These are phyloP conservation scores for Populus pruinosa DNA, from an alignment of 345 rosid genomes.

Conservation along the genomic window DNA sequence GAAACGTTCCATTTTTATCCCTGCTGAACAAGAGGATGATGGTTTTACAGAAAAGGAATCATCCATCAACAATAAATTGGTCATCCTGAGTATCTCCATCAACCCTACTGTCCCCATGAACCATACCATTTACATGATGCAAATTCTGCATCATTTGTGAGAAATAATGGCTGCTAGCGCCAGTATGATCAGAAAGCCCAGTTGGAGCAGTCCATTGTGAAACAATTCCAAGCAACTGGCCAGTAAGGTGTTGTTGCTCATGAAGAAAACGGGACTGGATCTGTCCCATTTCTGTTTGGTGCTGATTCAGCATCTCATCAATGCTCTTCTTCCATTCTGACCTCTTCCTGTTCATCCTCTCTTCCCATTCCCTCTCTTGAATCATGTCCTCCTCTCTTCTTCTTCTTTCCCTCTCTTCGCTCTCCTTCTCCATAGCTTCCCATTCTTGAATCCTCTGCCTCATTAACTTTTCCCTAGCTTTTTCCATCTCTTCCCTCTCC, in stretches of 20 bases:
- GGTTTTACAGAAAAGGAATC: slow-evolving; percentile 13
- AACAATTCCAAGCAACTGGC: slow-evolving; percentile 61
- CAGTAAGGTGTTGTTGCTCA: slow-evolving; percentile 65
- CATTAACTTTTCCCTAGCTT: slow-evolving; percentile 39
- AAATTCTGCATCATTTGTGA: slow-evolving; percentile 78
- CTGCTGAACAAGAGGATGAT: slow-evolving; percentile 10
- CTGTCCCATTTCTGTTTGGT: slow-evolving; percentile 61
- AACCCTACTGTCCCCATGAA: slow-evolving; percentile 60
- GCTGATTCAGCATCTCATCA: slow-evolving; percentile 57
- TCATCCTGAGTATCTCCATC: slow-evolving; percentile 77
- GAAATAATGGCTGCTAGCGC: slow-evolving; percentile 58
- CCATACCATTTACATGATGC: slow-evolving; percentile 68
- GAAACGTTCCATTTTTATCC: neutral
- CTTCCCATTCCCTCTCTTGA: slow-evolving; percentile 66
- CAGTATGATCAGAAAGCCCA: slow-evolving; percentile 59
- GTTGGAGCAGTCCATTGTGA: slow-evolving; percentile 70
- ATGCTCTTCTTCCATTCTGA: slow-evolving; percentile 64
- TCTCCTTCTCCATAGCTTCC: slow-evolving; percentile 65
- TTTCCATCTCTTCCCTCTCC: slow-evolving; percentile 48
- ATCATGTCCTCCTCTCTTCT: slow-evolving; percentile 55
- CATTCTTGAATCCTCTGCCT: slow-evolving; percentile 44
- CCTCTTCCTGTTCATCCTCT: slow-evolving; percentile 53
- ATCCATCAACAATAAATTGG: slow-evolving; percentile 75
- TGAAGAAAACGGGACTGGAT: slow-evolving; percentile 62
- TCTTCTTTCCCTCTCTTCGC: slow-evolving; percentile 52